Percentiles rank a stretch among this genome's conserved stretches.
Evolutionary conservation across 2,329 filamentous ascomycete genomes (phyloP).

Genomic region (Sporothrix brasiliensis): DNA sequence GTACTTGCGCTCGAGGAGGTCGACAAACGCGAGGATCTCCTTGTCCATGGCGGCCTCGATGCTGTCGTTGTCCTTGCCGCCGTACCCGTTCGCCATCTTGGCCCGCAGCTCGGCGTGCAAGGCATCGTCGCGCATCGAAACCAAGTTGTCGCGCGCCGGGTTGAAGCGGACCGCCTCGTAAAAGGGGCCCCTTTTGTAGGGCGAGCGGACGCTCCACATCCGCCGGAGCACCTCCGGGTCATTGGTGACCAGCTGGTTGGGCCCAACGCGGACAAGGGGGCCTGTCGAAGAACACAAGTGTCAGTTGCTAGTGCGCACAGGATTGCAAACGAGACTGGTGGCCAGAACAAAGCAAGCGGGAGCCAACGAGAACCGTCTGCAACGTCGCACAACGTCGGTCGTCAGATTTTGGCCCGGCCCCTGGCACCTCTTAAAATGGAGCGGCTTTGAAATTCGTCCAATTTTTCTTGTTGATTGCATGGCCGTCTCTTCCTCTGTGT

Average conservation of each 20-base stretch:
- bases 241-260: conserved; percentile 40
- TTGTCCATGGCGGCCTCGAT: conserved; percentile 39
- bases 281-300: conserved; percentile 31
- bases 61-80: conserved; percentile 40
- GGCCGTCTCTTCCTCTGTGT: too few species aligned
- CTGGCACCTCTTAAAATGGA: background rate
- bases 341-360: background rate
- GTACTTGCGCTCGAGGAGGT: conserved; percentile 51
- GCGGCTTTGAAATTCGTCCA: too few species aligned
- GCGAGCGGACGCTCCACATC: conserved; percentile 45
- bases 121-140: conserved; percentile 44
- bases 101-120: conserved; percentile 47
- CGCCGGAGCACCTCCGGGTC: conserved; percentile 39
- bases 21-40: conserved; percentile 38
- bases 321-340: background rate
- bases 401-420: background rate
- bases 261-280: conserved; percentile 39
- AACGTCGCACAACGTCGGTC: conserved; percentile 7
- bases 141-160: conserved; percentile 44
- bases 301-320: background rate
- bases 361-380: conserved; percentile 7
- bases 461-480: too few species aligned
- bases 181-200: conserved; percentile 45
- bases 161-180: conserved; percentile 46
- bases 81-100: conserved; percentile 49